Percentiles rank a stretch among this genome's conserved stretches.
phyloP scores from a whole-genome alignment of 495 filamentous ascomycete genomes.

The Pyrenula aspistea region DNA sequence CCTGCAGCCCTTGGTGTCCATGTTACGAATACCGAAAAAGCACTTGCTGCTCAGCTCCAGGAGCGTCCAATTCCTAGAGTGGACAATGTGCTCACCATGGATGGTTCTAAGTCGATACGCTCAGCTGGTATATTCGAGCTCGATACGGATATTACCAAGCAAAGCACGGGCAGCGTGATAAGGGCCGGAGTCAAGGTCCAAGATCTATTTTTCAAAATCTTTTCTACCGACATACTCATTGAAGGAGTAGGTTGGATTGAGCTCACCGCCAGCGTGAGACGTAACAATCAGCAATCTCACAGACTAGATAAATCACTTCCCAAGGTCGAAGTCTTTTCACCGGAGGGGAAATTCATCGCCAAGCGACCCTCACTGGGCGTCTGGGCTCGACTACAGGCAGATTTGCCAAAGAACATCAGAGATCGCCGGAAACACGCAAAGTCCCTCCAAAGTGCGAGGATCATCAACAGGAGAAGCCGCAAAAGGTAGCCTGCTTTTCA shows the following conservation, averaged over 20 bases:
- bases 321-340: conserved; percentile 72
- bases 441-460: background rate
- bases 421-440: background rate
- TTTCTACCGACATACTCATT: conserved; percentile 73
- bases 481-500: background rate
- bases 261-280: conserved; percentile 65
- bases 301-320: conserved; percentile 34
- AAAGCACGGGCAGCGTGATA: conserved; percentile 21
- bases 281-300: conserved; percentile 22
- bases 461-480: background rate
- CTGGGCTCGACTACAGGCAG: conserved; percentile 24
- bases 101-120: conserved; percentile 16
- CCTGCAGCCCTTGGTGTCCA: conserved; percentile 49
- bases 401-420: conserved; percentile 12
- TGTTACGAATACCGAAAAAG: conserved; percentile 66
- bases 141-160: conserved; percentile 67
- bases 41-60: conserved; percentile 51
- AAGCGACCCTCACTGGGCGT: conserved; percentile 60
- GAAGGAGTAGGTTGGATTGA: conserved; percentile 93
- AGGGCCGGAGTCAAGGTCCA: conserved; percentile 17
- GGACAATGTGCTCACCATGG: conserved; percentile 36
- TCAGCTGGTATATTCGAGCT: conserved; percentile 67
- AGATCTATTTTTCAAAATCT: conserved; percentile 61
- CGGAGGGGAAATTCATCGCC: conserved; percentile 66
- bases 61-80: conserved; percentile 35